Evolutionary conservation across 1,139 yeast genomes (phyloP), one percentile per base, ranked within the genome.

Genomic region (Zygosaccharomyces pseudobailii): DNA sequence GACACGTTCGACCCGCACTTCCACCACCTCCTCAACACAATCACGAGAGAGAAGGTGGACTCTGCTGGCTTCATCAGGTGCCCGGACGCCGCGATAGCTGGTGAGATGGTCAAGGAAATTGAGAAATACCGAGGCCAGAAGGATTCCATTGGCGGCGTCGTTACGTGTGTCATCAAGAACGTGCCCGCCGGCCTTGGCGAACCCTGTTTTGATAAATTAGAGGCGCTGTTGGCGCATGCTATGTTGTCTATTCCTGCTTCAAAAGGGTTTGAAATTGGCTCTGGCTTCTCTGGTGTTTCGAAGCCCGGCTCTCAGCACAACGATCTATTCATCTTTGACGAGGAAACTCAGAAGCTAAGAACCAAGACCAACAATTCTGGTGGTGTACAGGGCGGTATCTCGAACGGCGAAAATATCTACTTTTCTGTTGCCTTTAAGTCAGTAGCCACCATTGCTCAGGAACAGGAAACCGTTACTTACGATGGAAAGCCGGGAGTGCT

Each of bases 181-280:
- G 78, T 87, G 56, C 98, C 98, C 34, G 75, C 84, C 47, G 98
- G 97, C 20, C 77, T 94, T 43, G 98, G 98, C 54, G 98, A 92
- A 71, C 98, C 98, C 42, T 90, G 92, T 57, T 92, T 92, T 67
- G 98, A 92, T 69, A 92, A 92, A 71, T 74, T 92, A 53, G 98
- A 92, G 72, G 98, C 98, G 35, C 71, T 79, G 59, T 75, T 92
- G 56, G 98, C 97, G 13, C 98, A 92, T 66, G 98, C 97, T 48
- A 92, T 92, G 98, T 73, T 92, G 56, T 89, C 97, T 2, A 79
- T 92, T 54, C 98, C 98, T 24, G 97, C 98, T 35, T 87, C 97
- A 41, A 92, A 92, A 72, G 98, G 97, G 30, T 92, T 92, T 61
- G 98, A 92, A 71, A 83, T 92, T 59, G 98, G 98, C 42, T 87